These are phyloP conservation scores for Rhododendron vialii DNA, from an alignment of 148 eudicot genomes.

Conservation along the genomic window DNA sequence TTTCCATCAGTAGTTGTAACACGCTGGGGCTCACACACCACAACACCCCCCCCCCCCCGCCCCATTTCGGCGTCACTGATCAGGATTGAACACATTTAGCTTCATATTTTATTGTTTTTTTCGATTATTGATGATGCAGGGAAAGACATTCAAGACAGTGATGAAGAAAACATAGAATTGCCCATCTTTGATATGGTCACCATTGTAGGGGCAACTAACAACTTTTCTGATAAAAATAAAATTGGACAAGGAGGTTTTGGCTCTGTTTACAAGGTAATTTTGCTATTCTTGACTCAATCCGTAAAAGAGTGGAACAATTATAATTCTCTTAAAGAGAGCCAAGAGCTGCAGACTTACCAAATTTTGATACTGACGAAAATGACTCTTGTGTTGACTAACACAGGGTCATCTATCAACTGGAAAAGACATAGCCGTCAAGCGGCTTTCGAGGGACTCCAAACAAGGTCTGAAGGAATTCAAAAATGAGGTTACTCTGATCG, in stretches of 20 bases:
- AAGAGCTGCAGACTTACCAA: neutral
- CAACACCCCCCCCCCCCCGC: no score
- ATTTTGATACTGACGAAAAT: neutral
- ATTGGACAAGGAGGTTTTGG: conserved; percentile 10
- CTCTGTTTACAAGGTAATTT: neutral
- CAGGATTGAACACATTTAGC: neutral
- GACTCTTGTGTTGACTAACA: no score
- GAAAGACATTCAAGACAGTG: neutral
- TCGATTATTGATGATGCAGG: neutral
- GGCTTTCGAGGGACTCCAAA: neutral
- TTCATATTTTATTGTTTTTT: neutral
- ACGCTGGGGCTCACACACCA: no score
- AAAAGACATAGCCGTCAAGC: neutral
- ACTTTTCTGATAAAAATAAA: conserved; percentile 5
- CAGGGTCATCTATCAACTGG: neutral
- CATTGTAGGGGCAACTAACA: neutral
- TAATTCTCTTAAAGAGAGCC: neutral
- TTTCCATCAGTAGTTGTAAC: no score
- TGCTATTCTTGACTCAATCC: neutral
- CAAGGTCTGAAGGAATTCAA: neutral
- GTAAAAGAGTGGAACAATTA: neutral
- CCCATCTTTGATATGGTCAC: conserved; percentile 1
- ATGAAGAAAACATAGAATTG: neutral
- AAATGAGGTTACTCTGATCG: neutral
- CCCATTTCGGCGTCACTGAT: no score